phyloP scores from a whole-genome alignment of 228 moss, liverwort and hornwort species.

The Sphagnum magellanicum region DNA sequence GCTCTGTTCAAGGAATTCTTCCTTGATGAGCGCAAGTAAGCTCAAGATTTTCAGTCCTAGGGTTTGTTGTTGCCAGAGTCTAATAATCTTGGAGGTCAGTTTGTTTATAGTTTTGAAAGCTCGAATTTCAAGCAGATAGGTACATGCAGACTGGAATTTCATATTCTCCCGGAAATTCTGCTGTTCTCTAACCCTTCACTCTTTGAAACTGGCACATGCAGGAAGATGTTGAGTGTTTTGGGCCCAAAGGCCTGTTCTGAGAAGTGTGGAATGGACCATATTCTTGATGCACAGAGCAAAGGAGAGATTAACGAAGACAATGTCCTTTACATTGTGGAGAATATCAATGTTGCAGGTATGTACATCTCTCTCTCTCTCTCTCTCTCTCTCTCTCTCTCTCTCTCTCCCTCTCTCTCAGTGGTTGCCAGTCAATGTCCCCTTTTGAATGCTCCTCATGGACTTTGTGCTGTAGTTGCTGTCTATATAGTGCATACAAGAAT shows the following conservation, averaged over 20 bases:
- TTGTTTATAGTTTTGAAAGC: too few species aligned
- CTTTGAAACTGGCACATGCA: constrained; percentile 11
- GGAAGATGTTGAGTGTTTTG: constrained; percentile 36
- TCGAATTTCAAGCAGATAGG: too few species aligned
- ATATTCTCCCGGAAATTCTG: too few species aligned
- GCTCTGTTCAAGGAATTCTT: constrained; percentile 71
- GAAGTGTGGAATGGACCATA: constrained; percentile 67
- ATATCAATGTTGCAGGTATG: constrained; percentile 71
- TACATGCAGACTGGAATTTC: too few species aligned
- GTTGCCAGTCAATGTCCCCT: too few species aligned
- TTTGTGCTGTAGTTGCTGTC: too few species aligned
- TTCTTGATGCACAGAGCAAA: constrained; percentile 60
- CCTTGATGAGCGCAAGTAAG: constrained; percentile 71
- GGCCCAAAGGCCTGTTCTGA: constrained; percentile 25
- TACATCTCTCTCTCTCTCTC: too few species aligned
- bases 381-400: too few species aligned
- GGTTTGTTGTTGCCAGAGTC: neutral
- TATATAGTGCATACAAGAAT: too few species aligned
- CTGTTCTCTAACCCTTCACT: neutral
- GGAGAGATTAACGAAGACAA: constrained; percentile 89
- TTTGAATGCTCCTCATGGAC: too few species aligned
- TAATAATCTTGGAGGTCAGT: neutral
- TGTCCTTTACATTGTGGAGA: constrained; percentile 73
- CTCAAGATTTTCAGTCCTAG: neutral
- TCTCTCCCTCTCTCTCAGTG: too few species aligned